Evolutionary conservation across 2,329 filamentous ascomycete genomes (phyloP).

Genomic region (Curvularia lunata): DNA sequence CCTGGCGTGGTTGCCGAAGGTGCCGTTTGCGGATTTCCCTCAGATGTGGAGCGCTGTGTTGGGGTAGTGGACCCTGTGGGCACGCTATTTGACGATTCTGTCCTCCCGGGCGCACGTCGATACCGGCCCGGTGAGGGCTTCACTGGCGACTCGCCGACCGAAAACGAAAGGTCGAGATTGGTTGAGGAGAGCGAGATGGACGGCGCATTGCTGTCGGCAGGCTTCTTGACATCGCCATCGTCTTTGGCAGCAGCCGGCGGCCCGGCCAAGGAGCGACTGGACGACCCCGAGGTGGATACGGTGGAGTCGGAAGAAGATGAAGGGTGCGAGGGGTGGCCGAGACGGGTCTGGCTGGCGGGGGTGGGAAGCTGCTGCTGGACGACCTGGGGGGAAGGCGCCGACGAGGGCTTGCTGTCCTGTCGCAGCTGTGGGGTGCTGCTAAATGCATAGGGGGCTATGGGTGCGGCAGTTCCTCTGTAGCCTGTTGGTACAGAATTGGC

Average conservation of each 20-base stretch:
- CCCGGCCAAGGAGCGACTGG: constrained; percentile 54
- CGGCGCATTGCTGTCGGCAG: constrained; percentile 48
- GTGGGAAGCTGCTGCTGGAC: constrained; percentile 36
- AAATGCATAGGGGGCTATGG: constrained; percentile 59
- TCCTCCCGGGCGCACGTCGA: constrained; percentile 68
- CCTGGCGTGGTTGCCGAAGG: constrained; percentile 62
- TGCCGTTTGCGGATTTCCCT: constrained; percentile 56
- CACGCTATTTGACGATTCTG: constrained; percentile 54
- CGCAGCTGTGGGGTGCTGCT: constrained; percentile 61
- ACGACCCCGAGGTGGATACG: constrained; percentile 58
- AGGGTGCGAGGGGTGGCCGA: constrained; percentile 47
- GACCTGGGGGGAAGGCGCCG: constrained; percentile 58
- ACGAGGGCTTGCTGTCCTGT: constrained; percentile 62
- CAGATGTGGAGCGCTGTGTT: constrained; percentile 41
- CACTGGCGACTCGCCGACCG: constrained; percentile 61
- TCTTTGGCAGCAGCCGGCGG: constrained; percentile 55
- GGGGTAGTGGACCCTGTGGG: constrained; percentile 36
- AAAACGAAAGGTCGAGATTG: constrained; percentile 62
- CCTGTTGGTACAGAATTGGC: constrained; percentile 46
- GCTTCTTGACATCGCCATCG: constrained; percentile 54
- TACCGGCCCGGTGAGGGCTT: constrained; percentile 85
- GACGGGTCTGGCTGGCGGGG: constrained; percentile 33
- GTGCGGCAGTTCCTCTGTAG: constrained; percentile 52
- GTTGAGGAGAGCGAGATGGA: constrained; percentile 59
- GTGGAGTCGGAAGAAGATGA: constrained; percentile 53